phyloP scores from a whole-genome alignment of 2,329 filamentous ascomycete species.

The Claviceps paspali region DNA sequence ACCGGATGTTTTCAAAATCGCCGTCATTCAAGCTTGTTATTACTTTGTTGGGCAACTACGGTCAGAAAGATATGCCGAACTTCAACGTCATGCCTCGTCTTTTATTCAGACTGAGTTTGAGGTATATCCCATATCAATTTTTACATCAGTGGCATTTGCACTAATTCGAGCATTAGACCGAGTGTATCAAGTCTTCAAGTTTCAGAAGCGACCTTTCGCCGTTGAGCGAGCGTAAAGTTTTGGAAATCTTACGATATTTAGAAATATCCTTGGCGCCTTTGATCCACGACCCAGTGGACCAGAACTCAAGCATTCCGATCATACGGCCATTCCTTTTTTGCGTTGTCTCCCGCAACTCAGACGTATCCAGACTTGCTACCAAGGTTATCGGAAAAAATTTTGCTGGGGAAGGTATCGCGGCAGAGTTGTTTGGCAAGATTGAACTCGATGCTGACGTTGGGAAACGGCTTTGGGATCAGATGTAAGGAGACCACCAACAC shows the following conservation, averaged over 20 bases:
- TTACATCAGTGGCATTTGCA: no score
- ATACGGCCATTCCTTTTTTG: constrained; percentile 38
- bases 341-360: constrained; percentile 34
- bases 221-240: constrained; percentile 21
- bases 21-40: constrained; percentile 45
- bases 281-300: constrained; percentile 15
- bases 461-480: constrained; percentile 37
- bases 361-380: constrained; percentile 31
- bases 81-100: constrained; percentile 39
- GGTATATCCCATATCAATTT: constrained; percentile 1
- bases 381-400: constrained; percentile 34
- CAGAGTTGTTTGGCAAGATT: constrained; percentile 11
- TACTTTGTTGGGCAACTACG: constrained; percentile 42
- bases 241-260: constrained; percentile 33
- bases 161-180: constrained; percentile 3
- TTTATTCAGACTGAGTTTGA: constrained; percentile 28
- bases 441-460: constrained; percentile 15
- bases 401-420: constrained; percentile 13
- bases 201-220: constrained; percentile 12
- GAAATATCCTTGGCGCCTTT: constrained; percentile 29
- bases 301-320: constrained; percentile 16
- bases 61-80: constrained; percentile 32
- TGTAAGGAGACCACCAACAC: constrained; percentile 21
- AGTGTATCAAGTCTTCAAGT: constrained; percentile 5
- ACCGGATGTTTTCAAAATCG: constrained; percentile 45